These are phyloP conservation scores for Mucuna pruriens DNA, from an alignment of 306 rosid species.

Conservation along the genomic window DNA sequence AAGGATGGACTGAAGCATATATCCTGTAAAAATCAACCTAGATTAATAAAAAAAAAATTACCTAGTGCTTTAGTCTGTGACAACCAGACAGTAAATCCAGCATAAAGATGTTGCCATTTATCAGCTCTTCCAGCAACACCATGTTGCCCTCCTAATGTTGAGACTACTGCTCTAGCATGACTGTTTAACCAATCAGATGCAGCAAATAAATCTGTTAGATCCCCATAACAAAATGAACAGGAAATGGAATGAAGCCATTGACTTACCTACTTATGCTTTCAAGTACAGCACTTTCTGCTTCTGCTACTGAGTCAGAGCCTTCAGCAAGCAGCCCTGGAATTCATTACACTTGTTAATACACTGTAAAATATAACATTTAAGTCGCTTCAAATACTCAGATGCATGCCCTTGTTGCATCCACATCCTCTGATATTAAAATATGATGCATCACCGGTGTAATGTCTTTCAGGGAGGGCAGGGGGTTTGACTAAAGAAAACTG, in stretches of 20 bases:
- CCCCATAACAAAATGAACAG: neutral
- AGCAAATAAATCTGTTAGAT: slow-evolving; percentile 11
- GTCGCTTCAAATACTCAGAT: slow-evolving; percentile 32
- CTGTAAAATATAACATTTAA: slow-evolving; percentile 44
- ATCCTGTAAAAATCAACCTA: slow-evolving; percentile 12
- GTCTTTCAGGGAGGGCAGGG: neutral
- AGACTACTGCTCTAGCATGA: slow-evolving; percentile 77
- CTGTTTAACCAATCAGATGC: slow-evolving; percentile 48
- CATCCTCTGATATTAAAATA: neutral
- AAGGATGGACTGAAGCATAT: slow-evolving; percentile 20
- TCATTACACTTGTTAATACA: slow-evolving; percentile 51
- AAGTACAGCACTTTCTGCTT: slow-evolving; percentile 77
- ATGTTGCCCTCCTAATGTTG: slow-evolving; percentile 78
- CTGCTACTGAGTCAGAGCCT: slow-evolving; percentile 74
- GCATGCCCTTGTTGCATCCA: slow-evolving; percentile 5
- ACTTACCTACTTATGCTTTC: slow-evolving; percentile 91
- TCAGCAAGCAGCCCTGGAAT: slow-evolving; percentile 82
- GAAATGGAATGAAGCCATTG: slow-evolving; percentile 15
- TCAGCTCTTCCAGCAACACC: slow-evolving; percentile 71
- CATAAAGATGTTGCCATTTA: slow-evolving; percentile 84
- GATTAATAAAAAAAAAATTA: slow-evolving; percentile 33
- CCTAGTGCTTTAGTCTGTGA: slow-evolving; percentile 85
- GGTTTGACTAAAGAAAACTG: slow-evolving; percentile 19
- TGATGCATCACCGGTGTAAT: slow-evolving; percentile 7
- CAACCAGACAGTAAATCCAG: slow-evolving; percentile 91